Conservation (phyloP, 2,329 filamentous ascomycete species). For the Pseudocercospora macadamiae region DNA sequence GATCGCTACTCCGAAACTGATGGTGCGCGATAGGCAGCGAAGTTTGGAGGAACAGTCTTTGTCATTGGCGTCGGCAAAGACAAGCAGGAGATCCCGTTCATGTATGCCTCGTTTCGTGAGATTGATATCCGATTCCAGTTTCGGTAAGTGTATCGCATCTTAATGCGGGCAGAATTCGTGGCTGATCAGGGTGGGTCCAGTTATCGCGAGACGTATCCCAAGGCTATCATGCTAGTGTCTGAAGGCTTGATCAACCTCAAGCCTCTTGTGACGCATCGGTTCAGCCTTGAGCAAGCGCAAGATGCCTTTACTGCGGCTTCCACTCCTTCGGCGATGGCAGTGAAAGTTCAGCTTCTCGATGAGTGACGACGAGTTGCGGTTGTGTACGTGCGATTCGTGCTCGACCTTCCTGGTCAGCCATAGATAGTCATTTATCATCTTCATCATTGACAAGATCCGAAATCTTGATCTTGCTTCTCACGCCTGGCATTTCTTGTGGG, state of each 20-base stretch:
- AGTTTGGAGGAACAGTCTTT: slow-evolving; percentile 43
- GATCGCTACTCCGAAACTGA: neutral
- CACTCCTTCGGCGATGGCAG: slow-evolving; percentile 39
- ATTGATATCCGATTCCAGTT: slow-evolving; percentile 47
- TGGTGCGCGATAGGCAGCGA: slow-evolving; percentile 29
- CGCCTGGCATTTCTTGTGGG: slow-evolving; percentile 32
- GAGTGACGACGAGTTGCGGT: slow-evolving; percentile 19
- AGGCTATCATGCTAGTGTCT: slow-evolving; percentile 45
- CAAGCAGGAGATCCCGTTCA: slow-evolving; percentile 44
- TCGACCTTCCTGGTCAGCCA: slow-evolving; percentile 12
- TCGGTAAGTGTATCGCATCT: slow-evolving; percentile 23
- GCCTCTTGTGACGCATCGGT: slow-evolving; percentile 45
- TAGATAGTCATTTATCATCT: slow-evolving; percentile 19
- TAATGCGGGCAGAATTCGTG: neutral
- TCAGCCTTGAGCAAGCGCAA: slow-evolving; percentile 40
- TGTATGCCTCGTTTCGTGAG: slow-evolving; percentile 42
- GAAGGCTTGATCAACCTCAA: slow-evolving; percentile 45
- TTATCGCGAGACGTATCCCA: slow-evolving; percentile 46
- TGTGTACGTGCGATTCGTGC: neutral
- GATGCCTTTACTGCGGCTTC: slow-evolving; percentile 44
- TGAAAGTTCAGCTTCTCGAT: slow-evolving; percentile 41
- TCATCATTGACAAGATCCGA: slow-evolving; percentile 32
- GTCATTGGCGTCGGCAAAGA: slow-evolving; percentile 43
- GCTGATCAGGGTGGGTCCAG: slow-evolving; percentile 7
- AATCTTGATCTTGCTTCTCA: slow-evolving; percentile 36